Evolutionary conservation across 2,329 filamentous ascomycete species (phyloP).

Genomic region (Pseudogymnoascus sp.): DNA sequence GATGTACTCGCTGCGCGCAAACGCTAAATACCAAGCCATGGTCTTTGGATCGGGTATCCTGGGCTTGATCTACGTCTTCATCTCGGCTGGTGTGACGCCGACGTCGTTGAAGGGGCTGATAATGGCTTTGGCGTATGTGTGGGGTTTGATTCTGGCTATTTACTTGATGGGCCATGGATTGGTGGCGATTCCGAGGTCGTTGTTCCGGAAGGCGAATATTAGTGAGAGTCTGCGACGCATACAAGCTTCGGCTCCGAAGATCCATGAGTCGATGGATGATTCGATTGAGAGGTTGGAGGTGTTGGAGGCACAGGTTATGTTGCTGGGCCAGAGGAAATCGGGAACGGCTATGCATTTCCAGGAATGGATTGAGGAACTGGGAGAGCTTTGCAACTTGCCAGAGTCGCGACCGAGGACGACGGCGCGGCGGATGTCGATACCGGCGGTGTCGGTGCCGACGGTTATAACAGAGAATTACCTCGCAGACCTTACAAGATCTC

Average conservation of each 20-base stretch:
- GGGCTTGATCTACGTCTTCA: slow-evolving; percentile 75
- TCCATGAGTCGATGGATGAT: slow-evolving; percentile 83
- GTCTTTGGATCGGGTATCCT: slow-evolving; percentile 61
- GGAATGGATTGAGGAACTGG: slow-evolving; percentile 94
- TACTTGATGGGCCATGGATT: slow-evolving; percentile 97
- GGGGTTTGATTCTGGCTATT: slow-evolving; percentile 83
- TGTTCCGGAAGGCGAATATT: slow-evolving; percentile 73
- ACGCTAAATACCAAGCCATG: slow-evolving; percentile 81
- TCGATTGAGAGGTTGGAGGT: slow-evolving; percentile 71
- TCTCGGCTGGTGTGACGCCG: slow-evolving; percentile 65
- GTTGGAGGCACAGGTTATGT: slow-evolving; percentile 69
- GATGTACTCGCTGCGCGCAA: slow-evolving; percentile 75
- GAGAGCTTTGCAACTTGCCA: slow-evolving; percentile 63
- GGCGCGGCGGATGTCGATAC: slow-evolving; percentile 33
- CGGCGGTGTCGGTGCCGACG: slow-evolving; percentile 52
- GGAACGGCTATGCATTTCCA: slow-evolving; percentile 66
- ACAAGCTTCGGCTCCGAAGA: slow-evolving; percentile 67
- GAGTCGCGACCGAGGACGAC: slow-evolving; percentile 46
- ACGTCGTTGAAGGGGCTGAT: slow-evolving; percentile 70
- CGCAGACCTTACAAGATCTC: slow-evolving; percentile 74
- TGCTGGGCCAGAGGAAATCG: slow-evolving; percentile 72
- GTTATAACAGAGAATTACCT: slow-evolving; percentile 91
- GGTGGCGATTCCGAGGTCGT: slow-evolving; percentile 74
- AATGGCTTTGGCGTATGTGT: slow-evolving; percentile 92
- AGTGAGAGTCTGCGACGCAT: slow-evolving; percentile 64